Percentiles rank a stretch among this genome's conserved stretches.
Conservation (phyloP, 2,329 filamentous ascomycete species). For the Sarocladium strictum region DNA sequence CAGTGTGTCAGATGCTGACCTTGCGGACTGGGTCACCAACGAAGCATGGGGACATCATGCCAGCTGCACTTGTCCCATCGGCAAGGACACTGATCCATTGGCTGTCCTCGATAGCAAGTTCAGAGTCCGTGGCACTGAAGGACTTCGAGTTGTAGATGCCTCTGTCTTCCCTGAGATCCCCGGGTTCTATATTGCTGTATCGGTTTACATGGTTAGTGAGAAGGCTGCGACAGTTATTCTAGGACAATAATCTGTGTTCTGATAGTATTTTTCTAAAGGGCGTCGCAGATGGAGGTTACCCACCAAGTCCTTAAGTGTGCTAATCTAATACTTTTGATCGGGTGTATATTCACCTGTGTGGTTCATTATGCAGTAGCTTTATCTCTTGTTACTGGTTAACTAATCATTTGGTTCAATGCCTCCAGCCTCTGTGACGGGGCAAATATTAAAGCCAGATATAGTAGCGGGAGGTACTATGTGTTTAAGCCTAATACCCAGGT, state of each 20-base stretch:
- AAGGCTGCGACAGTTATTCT: constrained; percentile 35
- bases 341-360: too few species aligned
- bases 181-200: constrained; percentile 42
- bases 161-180: constrained; percentile 44
- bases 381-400: too few species aligned
- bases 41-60: constrained; percentile 53
- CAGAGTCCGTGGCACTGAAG: constrained; percentile 45
- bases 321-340: too few species aligned
- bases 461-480: too few species aligned
- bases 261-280: too few species aligned
- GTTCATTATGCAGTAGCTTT: too few species aligned
- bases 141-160: constrained; percentile 54
- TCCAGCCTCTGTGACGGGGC: too few species aligned
- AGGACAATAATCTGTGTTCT: background rate
- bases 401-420: too few species aligned
- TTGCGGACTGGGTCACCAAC: constrained; percentile 18
- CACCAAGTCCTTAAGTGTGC: too few species aligned
- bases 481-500: too few species aligned
- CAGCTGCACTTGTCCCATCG: constrained; percentile 49
- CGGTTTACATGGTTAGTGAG: constrained; percentile 50
- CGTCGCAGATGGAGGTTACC: too few species aligned
- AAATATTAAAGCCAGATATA: too few species aligned
- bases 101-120: constrained; percentile 52
- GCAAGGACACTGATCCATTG: constrained; percentile 40
- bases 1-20: background rate